A percentile compares a stretch with the other conserved stretches of the same genome.
Evolutionary conservation across 2,329 filamentous ascomycete species (phyloP).

Genomic region (Talaromyces amestolkiae): DNA sequence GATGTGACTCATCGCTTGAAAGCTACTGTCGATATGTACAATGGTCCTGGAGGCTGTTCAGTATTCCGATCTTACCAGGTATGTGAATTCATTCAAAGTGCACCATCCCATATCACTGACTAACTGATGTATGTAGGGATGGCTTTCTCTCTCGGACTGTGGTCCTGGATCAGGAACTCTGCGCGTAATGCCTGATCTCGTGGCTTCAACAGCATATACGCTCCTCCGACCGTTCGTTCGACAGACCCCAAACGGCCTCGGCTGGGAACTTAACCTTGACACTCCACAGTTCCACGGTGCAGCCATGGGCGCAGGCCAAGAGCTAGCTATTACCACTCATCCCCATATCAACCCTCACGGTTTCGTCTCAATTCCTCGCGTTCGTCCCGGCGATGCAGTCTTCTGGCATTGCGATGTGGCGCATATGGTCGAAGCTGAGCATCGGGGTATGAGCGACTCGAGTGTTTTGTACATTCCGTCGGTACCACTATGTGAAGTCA

Average conservation of each 20-base stretch:
- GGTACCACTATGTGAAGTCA: constrained; percentile 34
- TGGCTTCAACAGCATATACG: constrained; percentile 39
- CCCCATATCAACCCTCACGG: constrained; percentile 43
- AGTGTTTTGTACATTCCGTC: constrained; percentile 40
- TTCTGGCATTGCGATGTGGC: constrained; percentile 45
- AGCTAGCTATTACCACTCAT: constrained; percentile 35
- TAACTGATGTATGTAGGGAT: constrained; percentile 32
- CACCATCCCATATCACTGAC: not conserved
- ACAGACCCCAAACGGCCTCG: constrained; percentile 34
- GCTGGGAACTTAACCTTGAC: constrained; percentile 38
- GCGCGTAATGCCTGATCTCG: constrained; percentile 42
- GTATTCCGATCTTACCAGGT: constrained; percentile 33
- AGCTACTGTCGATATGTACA: constrained; percentile 30
- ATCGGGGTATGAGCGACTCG: constrained; percentile 34
- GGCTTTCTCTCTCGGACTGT: constrained; percentile 43
- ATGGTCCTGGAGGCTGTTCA: constrained; percentile 37
- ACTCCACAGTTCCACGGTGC: constrained; percentile 42
- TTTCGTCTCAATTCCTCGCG: constrained; percentile 39
- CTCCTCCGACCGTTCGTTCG: constrained; percentile 41
- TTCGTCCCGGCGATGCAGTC: constrained; percentile 42
- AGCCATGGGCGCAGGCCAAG: constrained; percentile 34
- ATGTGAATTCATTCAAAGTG: not conserved
- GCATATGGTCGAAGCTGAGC: constrained; percentile 43
- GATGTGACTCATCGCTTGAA: constrained; percentile 36
- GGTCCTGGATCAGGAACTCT: constrained; percentile 39